Percentiles rank a stretch among this genome's conserved stretches.
Evolutionary conservation across 176 grass and related monocot species (phyloP).

Genomic region (Tillandsia leiboldiana): DNA sequence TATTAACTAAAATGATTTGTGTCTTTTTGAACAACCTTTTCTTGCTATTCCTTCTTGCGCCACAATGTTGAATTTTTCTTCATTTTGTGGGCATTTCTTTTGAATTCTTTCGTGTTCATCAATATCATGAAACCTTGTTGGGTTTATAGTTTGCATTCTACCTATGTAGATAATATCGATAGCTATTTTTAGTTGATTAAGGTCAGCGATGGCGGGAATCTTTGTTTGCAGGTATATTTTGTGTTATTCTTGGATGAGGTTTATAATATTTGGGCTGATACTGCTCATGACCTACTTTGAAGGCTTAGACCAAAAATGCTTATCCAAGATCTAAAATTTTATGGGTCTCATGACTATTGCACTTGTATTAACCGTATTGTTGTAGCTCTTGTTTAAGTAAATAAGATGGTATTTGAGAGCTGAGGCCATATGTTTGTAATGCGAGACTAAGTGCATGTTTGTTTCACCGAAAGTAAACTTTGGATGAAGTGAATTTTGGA

Average conservation of each 20-base stretch:
- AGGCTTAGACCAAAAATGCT: conserved; percentile 18
- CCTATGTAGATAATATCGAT: not conserved
- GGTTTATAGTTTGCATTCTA: not conserved
- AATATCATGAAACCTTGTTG: too few species aligned
- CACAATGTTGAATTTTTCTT: too few species aligned
- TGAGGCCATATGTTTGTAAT: not conserved
- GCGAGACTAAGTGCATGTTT: too few species aligned
- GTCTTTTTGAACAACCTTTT: too few species aligned
- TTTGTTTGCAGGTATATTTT: conserved; percentile 73
- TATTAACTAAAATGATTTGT: too few species aligned
- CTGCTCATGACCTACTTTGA: conserved; percentile 43
- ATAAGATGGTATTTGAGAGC: too few species aligned
- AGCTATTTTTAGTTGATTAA: not conserved
- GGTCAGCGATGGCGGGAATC: not conserved
- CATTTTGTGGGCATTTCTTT: too few species aligned
- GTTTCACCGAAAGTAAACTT: too few species aligned
- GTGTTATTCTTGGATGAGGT: conserved; percentile 73
- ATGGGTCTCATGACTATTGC: not conserved
- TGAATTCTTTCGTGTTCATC: too few species aligned
- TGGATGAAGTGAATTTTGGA: too few species aligned
- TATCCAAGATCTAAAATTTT: not conserved
- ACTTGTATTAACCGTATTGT: not conserved
- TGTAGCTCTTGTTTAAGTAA: too few species aligned
- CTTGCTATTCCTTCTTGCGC: too few species aligned
- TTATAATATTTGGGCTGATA: conserved; percentile 49